Base-by-base conservation (phyloP, 257 asterid genomes). In the Ballota nigra region DNA sequence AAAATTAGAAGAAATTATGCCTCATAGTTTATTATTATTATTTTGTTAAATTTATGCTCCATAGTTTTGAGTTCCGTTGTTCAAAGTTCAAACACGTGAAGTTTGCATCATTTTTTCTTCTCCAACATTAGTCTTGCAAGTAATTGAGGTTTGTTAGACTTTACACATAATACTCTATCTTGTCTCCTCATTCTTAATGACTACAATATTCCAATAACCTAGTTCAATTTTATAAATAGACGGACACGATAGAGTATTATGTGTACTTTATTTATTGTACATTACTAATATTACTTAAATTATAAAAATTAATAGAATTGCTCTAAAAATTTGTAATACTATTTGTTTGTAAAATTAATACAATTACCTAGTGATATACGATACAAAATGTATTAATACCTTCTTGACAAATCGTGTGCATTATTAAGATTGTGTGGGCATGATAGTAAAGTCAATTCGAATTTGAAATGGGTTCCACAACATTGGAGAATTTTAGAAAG, bases 31-130 rank as follows among this genome's bases (percentile, higher is more conserved):
- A 13, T 15, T 13, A 3, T 45, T 45, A 0, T 0, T 2, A 31
- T 31, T 4, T 31, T 31, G n/a, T 31, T 2, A 38, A 38, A 38
- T 38, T 38, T 38, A 10, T 38, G 45, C 13, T 38, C 45, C 15
- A 1, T n/a, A n/a, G n/a, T n/a, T n/a, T n/a, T n/a, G n/a, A n/a
- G n/a, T n/a, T n/a, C n/a, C n/a, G n/a, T 12, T 40, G 28, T 57
- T 66, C 28, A 66, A 74, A 41, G 34, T 68, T 58, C 56, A 57
- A 66, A 65, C 68, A 59, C 74, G 70, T 67, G 74, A 55, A 55
- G 47, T 26, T 3, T 26, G 29, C 1, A 26, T 26, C 13, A 45
- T 10, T 33, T 15, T 31, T 23, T 6, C 23, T 68, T 61, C 24
- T 66, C 29, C 8, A 18, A 41, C 11, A 13, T 13, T n/a, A 58